Percentiles rank a stretch among this genome's conserved stretches.
Conservation (phyloP, 2,329 filamentous ascomycete genomes). For the Colletotrichum sp. region DNA sequence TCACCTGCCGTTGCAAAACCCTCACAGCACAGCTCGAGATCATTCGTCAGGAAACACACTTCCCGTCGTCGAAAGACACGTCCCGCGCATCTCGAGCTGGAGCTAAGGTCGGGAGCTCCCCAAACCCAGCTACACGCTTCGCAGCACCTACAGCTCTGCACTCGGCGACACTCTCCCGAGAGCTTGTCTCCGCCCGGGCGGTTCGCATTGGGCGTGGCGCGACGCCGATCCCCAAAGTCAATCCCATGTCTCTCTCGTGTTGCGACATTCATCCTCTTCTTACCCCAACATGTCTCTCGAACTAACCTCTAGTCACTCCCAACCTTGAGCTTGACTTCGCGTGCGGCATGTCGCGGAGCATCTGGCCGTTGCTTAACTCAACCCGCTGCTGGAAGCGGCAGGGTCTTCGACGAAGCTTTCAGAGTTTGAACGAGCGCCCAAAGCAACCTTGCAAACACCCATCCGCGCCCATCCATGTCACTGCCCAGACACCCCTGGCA, state of each 20-base stretch:
- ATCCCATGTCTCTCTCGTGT: not conserved
- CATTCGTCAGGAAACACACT: not conserved
- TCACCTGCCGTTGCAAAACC: not conserved
- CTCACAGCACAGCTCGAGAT: not conserved
- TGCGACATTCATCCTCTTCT: not conserved
- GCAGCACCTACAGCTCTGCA: not conserved
- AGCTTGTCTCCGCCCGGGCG: not conserved
- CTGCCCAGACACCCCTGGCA: not conserved
- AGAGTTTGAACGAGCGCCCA: not conserved
- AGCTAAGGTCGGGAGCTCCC: not conserved
- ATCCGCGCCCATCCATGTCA: not conserved
- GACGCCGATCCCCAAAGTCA: not conserved
- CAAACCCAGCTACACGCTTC: not conserved
- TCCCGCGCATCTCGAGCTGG: not conserved
- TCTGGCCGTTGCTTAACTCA: not conserved
- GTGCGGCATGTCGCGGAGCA: not conserved
- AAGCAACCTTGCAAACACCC: not conserved
- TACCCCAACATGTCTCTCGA: not conserved
- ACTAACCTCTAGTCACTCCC: not conserved
- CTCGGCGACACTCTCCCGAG: not conserved
- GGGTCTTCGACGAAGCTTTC: not conserved
- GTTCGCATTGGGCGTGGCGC: not conserved
- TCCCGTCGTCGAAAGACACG: not conserved
- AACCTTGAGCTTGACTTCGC: not conserved
- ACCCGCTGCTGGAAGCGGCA: not conserved